Percentiles rank a stretch among this genome's conserved stretches.
Conservation (phyloP, 441 rosid species). For the Geranium incanum region DNA sequence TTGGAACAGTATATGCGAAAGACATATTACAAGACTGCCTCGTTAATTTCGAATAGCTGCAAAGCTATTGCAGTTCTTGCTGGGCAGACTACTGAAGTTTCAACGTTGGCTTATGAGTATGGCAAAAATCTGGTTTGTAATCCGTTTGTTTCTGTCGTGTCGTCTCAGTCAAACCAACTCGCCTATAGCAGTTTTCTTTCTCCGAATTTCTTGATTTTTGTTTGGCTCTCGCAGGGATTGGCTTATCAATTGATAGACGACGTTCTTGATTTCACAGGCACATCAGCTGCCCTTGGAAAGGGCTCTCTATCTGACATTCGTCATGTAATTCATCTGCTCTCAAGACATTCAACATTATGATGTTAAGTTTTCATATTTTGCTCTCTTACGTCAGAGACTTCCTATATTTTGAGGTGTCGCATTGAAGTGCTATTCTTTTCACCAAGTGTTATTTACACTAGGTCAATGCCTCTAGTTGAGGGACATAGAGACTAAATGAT, state of each 20-base stretch:
- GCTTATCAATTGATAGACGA: constrained; percentile 91
- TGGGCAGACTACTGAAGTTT: constrained; percentile 73
- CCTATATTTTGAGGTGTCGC: too few relatives aligned
- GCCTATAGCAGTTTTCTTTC: neutral
- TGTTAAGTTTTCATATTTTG: too few relatives aligned
- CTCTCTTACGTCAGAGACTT: too few relatives aligned
- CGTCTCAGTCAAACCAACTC: neutral
- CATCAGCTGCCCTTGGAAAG: constrained; percentile 90
- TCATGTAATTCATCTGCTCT: constrained; percentile 47
- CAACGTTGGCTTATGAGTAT: constrained; percentile 69
- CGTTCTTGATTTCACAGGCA: constrained; percentile 90
- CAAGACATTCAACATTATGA: neutral
- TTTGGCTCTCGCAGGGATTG: constrained; percentile 52
- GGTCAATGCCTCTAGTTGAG: neutral
- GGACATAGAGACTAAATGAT: too few relatives aligned
- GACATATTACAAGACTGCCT: constrained; percentile 90
- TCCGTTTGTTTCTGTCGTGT: neutral
- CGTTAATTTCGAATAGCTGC: constrained; percentile 86
- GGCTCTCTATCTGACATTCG: constrained; percentile 83
- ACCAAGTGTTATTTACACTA: neutral
- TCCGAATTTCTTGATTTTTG: neutral
- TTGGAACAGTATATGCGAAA: constrained; percentile 82
- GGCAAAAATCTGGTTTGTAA: constrained; percentile 84
- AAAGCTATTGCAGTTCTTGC: constrained; percentile 84
- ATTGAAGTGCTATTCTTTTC: too few relatives aligned